A percentile compares a stretch with the other conserved stretches of the same genome.
phyloP scores from a whole-genome alignment of 371 early-diverging fungal genomes.

The Fennellomyces sp. region DNA sequence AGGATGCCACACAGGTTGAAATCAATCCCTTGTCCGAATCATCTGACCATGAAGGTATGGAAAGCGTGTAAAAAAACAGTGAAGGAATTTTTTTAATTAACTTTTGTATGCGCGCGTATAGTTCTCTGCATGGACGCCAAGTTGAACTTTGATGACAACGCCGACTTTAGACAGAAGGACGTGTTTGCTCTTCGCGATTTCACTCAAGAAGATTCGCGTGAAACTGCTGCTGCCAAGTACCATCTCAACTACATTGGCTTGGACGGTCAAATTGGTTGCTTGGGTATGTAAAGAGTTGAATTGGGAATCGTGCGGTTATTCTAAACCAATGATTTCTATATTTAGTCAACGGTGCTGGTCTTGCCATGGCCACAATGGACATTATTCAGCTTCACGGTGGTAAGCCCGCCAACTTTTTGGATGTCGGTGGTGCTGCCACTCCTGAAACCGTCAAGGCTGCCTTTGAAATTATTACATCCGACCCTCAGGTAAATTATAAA shows the following conservation, averaged over 20 bases:
- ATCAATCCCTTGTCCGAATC: slow-evolving; percentile 98
- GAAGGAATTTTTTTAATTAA: background rate
- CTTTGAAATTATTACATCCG: slow-evolving; percentile 97
- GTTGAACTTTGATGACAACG: slow-evolving; percentile 98
- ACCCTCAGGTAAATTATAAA: slow-evolving; percentile 67
- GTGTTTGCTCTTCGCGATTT: slow-evolving; percentile 88
- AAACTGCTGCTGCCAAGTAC: slow-evolving; percentile 95
- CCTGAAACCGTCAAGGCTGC: slow-evolving; percentile 97
- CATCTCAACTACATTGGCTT: slow-evolving; percentile 99
- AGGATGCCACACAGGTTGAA: slow-evolving; percentile 97
- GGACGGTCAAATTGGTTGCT: slow-evolving; percentile 85
- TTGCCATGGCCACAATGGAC: slow-evolving; percentile 99
- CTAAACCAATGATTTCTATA: too few relatives aligned
- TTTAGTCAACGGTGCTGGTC: slow-evolving; percentile 96
- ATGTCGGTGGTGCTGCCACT: slow-evolving; percentile 97
- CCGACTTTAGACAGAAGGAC: slow-evolving; percentile 95
- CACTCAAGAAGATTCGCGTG: slow-evolving; percentile 96
- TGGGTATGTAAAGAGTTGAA: slow-evolving; percentile 36
- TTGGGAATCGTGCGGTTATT: background rate
- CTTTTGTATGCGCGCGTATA: too few relatives aligned
- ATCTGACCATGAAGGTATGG: slow-evolving; percentile 78
- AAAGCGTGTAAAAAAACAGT: background rate
- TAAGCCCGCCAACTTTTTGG: slow-evolving; percentile 99
- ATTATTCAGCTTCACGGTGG: slow-evolving; percentile 98
- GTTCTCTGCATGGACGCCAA: slow-evolving; percentile 62